Evolutionary conservation across 2,329 filamentous ascomycete genomes (phyloP).

Genomic region (Cytospora piceicola): DNA sequence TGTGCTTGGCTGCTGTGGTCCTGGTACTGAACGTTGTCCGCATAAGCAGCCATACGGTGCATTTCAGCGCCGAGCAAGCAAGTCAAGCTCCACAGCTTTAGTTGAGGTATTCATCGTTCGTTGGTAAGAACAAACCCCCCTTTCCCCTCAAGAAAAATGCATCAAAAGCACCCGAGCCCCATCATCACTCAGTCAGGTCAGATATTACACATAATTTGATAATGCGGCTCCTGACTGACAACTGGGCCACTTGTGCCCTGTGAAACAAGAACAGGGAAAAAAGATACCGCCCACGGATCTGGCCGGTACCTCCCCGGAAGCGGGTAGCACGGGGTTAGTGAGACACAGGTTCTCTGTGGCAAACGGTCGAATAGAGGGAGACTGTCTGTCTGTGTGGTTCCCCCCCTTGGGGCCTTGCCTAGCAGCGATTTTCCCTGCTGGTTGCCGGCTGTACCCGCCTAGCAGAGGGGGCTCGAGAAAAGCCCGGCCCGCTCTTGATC

Average conservation of each 20-base stretch:
- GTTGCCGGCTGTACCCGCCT: not conserved
- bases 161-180: not conserved
- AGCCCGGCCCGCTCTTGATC: conserved; percentile 12
- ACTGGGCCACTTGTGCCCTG: not conserved
- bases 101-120: not conserved
- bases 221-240: not conserved
- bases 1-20: not conserved
- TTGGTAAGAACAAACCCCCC: no score
- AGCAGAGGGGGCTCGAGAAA: not conserved
- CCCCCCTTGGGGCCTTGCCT: not conserved
- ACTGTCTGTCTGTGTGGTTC: not conserved
- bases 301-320: not conserved
- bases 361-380: not conserved
- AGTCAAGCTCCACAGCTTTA: not conserved
- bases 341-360: not conserved
- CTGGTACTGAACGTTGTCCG: no score
- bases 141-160: no score
- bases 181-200: not conserved
- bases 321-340: conserved; percentile 2
- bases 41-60: not conserved
- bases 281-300: not conserved
- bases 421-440: conserved; percentile 19
- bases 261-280: not conserved
- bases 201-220: not conserved
- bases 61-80: not conserved